Evolutionary conservation across 2,329 filamentous ascomycete genomes (phyloP).

Genomic region (Gyromitra esculenta): DNA sequence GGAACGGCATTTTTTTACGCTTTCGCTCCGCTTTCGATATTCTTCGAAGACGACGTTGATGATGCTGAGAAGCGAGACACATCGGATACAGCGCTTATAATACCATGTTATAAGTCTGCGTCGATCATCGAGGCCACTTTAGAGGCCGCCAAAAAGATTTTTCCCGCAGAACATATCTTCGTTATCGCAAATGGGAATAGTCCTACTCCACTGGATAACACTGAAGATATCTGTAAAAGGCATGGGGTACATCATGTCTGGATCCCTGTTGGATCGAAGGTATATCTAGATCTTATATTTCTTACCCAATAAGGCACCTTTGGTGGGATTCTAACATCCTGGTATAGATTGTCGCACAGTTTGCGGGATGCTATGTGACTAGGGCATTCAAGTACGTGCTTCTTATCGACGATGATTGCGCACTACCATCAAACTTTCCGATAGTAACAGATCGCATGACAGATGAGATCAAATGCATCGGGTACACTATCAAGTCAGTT

Average conservation of each 20-base stretch:
- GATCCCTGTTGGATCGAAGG: constrained; percentile 64
- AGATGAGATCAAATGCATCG: constrained; percentile 63
- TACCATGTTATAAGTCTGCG: constrained; percentile 65
- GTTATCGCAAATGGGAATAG: constrained; percentile 66
- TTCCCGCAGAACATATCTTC: constrained; percentile 63
- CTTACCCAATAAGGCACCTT: background rate
- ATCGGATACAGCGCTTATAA: constrained; percentile 62
- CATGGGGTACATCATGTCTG: constrained; percentile 65
- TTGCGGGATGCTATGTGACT: constrained; percentile 64
- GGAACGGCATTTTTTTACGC: constrained; percentile 37
- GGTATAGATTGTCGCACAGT: constrained; percentile 63
- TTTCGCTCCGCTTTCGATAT: constrained; percentile 34
- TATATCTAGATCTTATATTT: background rate
- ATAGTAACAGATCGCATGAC: constrained; percentile 63
- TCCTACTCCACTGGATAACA: constrained; percentile 63
- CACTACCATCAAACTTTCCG: constrained; percentile 64
- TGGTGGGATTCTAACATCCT: background rate
- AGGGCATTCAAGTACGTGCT: constrained; percentile 63
- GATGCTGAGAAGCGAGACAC: constrained; percentile 53
- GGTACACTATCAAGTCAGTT: constrained; percentile 65
- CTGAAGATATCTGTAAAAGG: constrained; percentile 62
- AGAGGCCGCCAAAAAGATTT: constrained; percentile 63
- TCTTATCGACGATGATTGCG: constrained; percentile 66
- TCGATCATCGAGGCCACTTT: constrained; percentile 62
- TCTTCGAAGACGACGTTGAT: constrained; percentile 34